Percentiles rank a stretch among this genome's conserved stretches.
Evolutionary conservation across 805 yeast species (phyloP).

Genomic region (Pichia pseudocactophila): DNA sequence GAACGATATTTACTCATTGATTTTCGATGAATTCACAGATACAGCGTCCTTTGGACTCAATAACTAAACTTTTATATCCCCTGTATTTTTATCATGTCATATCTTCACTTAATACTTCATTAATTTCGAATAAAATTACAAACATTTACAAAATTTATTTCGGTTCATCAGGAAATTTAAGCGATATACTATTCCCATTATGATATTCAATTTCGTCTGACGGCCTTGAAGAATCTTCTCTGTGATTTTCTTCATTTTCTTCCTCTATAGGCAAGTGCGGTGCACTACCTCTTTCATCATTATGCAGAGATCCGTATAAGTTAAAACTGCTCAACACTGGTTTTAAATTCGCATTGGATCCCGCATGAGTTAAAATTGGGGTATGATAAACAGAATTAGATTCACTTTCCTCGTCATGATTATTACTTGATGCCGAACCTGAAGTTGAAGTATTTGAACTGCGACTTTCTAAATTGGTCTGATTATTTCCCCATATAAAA

Average conservation of each 20-base stretch:
- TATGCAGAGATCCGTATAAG: constrained; percentile 8
- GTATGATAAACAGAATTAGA: constrained; percentile 21
- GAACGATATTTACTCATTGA: constrained; percentile 36
- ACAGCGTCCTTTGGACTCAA: constrained; percentile 25
- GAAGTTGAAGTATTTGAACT: not conserved
- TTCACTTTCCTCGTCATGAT: constrained; percentile 14
- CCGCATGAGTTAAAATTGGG: constrained; percentile 17
- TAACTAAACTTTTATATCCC: not conserved
- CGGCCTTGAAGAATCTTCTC: not conserved
- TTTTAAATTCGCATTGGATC: constrained; percentile 7
- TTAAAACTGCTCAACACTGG: constrained; percentile 13
- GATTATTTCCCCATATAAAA: constrained; percentile 9
- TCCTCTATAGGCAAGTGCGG: not conserved
- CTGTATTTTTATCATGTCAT: not conserved
- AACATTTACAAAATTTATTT: not conserved
- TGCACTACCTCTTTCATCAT: not conserved
- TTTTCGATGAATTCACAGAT: constrained; percentile 36
- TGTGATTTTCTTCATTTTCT: not conserved
- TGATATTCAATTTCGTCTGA: constrained; percentile 4
- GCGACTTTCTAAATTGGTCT: no score
- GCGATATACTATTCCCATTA: constrained; percentile 12
- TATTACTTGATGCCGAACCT: not conserved
- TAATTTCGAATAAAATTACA: not conserved
- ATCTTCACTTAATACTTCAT: no score
- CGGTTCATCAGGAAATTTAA: constrained; percentile 10